Percentiles rank a stretch among this genome's conserved stretches.
Conservation (phyloP, 2,329 filamentous ascomycete species). For the Ophiocordyceps camponoti-leonardi region DNA sequence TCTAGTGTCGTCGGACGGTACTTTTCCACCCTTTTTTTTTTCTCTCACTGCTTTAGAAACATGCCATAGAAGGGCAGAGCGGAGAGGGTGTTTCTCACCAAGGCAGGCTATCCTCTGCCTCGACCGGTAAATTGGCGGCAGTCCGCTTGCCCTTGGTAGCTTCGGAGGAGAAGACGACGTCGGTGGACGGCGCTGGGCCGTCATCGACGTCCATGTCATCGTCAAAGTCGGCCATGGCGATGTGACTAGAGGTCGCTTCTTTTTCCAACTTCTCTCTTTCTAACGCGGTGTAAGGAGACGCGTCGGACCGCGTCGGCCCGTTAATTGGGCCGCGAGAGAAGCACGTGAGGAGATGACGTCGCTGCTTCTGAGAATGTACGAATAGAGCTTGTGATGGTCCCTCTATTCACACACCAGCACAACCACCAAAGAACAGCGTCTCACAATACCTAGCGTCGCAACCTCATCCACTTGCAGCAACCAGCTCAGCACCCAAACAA, state of each 20-base stretch:
- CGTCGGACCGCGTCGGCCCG: neutral
- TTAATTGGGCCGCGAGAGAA: too few species aligned
- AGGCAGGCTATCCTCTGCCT: conserved; percentile 83
- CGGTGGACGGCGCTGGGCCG: conserved; percentile 25
- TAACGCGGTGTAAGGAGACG: neutral
- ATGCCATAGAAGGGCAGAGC: too few species aligned
- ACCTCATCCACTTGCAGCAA: neutral
- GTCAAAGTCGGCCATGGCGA: conserved; percentile 39
- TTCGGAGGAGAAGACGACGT: conserved; percentile 54
- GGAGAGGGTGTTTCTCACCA: too few species aligned
- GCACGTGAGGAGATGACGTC: too few species aligned
- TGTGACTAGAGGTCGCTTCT: neutral
- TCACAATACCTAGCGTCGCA: neutral
- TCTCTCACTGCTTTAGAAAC: too few species aligned
- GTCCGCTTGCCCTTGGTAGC: conserved; percentile 79
- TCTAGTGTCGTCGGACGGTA: conserved; percentile 78
- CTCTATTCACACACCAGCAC: neutral
- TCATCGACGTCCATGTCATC: conserved; percentile 48
- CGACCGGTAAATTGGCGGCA: conserved; percentile 81
- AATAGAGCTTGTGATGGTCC: too few species aligned
- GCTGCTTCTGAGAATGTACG: too few species aligned
- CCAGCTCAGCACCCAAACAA: too few species aligned
- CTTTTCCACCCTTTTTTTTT: conserved; percentile 68
- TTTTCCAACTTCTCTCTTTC: neutral
- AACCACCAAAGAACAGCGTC: neutral